Percentiles rank a stretch among this genome's conserved stretches.
These are phyloP conservation scores for Collybia nuda DNA, from an alignment of 768 basidiomycete genomes.

Conservation along the genomic window DNA sequence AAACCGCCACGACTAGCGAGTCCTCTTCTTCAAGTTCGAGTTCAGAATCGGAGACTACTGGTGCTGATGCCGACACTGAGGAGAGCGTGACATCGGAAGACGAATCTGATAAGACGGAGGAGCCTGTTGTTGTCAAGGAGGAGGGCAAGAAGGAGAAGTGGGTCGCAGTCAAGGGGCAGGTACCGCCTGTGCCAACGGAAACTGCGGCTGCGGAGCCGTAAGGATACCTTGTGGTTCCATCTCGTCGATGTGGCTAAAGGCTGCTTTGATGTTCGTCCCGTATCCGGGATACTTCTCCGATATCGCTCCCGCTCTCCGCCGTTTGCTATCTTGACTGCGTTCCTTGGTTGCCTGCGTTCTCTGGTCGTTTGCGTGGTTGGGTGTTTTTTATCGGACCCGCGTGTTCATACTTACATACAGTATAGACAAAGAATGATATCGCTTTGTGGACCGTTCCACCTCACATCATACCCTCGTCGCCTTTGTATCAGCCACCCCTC, in stretches of 20 bases:
- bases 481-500: too few species aligned
- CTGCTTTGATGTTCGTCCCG: constrained; percentile 3
- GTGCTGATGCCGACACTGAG: constrained; percentile 73
- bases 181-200: constrained; percentile 18
- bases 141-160: constrained; percentile 64
- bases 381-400: constrained; percentile 18
- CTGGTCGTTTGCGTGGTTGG: constrained; percentile 11
- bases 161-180: constrained; percentile 68
- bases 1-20: constrained; percentile 20
- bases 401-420: constrained; percentile 13
- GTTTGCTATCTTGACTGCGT: constrained; percentile 15
- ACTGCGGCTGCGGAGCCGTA: constrained; percentile 17
- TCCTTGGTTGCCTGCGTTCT: constrained; percentile 14
- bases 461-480: background rate
- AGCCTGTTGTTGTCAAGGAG: constrained; percentile 23
- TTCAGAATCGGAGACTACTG: constrained; percentile 63
- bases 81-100: constrained; percentile 78
- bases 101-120: constrained; percentile 52
- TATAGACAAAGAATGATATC: constrained; percentile 24
- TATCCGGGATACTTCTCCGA: constrained; percentile 1
- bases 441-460: constrained; percentile 14
- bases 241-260: background rate
- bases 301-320: constrained; percentile 13
- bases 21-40: constrained; percentile 40
- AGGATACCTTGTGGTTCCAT: background rate